A percentile compares a stretch with the other conserved stretches of the same genome.
These are phyloP conservation scores for Gastrolobium bilobum DNA, from an alignment of 306 rosid genomes.

Conservation along the genomic window DNA sequence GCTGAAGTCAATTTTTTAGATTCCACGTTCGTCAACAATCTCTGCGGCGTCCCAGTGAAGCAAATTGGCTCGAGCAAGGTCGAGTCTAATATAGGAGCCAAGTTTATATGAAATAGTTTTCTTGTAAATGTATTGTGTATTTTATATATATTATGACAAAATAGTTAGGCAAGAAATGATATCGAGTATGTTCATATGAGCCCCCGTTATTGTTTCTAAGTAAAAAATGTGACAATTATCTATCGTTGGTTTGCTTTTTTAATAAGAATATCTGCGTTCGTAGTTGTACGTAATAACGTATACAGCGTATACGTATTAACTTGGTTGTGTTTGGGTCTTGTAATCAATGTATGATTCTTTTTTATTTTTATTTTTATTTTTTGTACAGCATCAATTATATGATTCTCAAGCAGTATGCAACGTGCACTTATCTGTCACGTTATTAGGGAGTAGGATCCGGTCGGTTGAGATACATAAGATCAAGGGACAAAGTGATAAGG, in stretches of 20 bases:
- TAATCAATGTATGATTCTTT: too few species aligned
- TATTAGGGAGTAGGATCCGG: neutral
- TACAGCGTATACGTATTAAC: neutral
- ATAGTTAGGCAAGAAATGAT: slow-evolving; percentile 58
- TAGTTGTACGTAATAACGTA: neutral
- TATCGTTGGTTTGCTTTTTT: slow-evolving; percentile 32
- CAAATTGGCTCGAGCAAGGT: slow-evolving; percentile 13
- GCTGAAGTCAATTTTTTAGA: slow-evolving; percentile 46
- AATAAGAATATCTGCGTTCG: slow-evolving; percentile 43
- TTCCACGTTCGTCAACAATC: neutral
- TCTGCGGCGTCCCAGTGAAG: neutral
- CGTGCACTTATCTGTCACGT: neutral
- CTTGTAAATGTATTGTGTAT: slow-evolving; percentile 34
- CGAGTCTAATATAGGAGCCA: slow-evolving; percentile 42
- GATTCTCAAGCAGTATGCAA: neutral
- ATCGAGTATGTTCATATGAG: slow-evolving; percentile 62
- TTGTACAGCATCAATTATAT: neutral
- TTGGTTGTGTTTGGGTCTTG: slow-evolving; percentile 7
- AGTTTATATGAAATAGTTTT: slow-evolving; percentile 34
- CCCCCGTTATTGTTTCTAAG: slow-evolving; percentile 36
- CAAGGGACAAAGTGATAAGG: slow-evolving; percentile 50
- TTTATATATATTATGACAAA: slow-evolving; percentile 48
- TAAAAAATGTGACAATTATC: slow-evolving; percentile 6
- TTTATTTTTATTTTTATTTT: too few species aligned
- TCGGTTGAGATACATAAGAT: slow-evolving; percentile 36